A percentile compares a stretch with the other conserved stretches of the same genome.
These are phyloP conservation scores for Backusella liffmaniae DNA, from an alignment of 192 early-diverging fungal genomes.

Conservation along the genomic window DNA sequence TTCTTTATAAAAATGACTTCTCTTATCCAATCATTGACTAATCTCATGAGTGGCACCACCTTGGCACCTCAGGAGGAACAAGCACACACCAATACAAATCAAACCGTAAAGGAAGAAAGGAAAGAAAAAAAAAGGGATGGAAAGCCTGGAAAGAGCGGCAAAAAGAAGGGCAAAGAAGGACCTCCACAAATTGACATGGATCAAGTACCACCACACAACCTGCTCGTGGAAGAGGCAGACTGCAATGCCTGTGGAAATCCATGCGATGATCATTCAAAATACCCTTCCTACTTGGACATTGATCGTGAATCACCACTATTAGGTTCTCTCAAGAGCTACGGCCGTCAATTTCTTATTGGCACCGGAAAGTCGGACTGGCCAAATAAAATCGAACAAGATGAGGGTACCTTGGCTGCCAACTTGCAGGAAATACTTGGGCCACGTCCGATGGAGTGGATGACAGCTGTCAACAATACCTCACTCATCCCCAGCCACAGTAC, in stretches of 20 bases:
- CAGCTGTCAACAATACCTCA: slow-evolving; percentile 50
- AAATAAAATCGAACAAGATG: slow-evolving; percentile 48
- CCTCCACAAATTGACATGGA: slow-evolving; percentile 17
- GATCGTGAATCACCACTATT: slow-evolving; percentile 41
- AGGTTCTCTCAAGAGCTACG: slow-evolving; percentile 50
- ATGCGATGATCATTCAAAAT: slow-evolving; percentile 47
- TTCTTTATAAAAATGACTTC: background rate
- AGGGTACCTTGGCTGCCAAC: slow-evolving; percentile 38
- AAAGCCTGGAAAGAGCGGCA: background rate
- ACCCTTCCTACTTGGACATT: slow-evolving; percentile 53
- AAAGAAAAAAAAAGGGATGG: background rate
- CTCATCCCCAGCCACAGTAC: slow-evolving; percentile 25
- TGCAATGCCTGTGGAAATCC: slow-evolving; percentile 45
- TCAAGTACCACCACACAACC: slow-evolving; percentile 25
- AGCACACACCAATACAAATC: background rate
- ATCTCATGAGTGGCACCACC: background rate
- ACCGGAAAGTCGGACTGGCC: slow-evolving; percentile 54
- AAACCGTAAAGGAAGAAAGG: background rate
- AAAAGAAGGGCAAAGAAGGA: background rate
- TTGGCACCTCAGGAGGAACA: background rate
- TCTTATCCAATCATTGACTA: background rate
- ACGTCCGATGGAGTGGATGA: slow-evolving; percentile 12
- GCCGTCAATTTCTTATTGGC: slow-evolving; percentile 54
- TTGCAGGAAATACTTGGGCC: slow-evolving; percentile 19
- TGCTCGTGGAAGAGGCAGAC: slow-evolving; percentile 19